Base-by-base conservation (phyloP, 148 eudicot genomes). In the Chenopodium berlandieri region DNA sequence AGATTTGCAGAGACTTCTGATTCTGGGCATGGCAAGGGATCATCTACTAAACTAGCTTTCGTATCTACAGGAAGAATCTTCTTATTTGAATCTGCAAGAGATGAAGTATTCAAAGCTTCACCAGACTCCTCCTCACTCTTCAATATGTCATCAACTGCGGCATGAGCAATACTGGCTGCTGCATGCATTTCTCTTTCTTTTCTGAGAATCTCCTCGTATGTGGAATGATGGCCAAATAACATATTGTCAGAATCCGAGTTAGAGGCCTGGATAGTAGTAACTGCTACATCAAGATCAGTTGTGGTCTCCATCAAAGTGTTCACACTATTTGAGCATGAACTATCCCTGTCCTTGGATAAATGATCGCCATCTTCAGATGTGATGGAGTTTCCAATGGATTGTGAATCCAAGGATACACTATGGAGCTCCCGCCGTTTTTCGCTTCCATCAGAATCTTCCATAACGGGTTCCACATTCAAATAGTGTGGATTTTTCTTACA, bases 351-450 rank as follows among this genome's bases (percentile, higher is more conserved):
- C 71, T 86, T 86, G 27, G 86, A 83, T 52, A 82, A 86, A 82
- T 46, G 69, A 75, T 79, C 87, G 47, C 84, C 91, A 81, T 88
- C 93, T 71, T 92, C 94, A 44, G 95, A 92, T 67, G 84, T 80
- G 70, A 86, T 84, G 17, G 92, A 90, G 81, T 90, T 89, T 71
- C 89, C 93, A 79, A 88, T 74, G 62, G 98, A 96, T 73, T 86
- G 94, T 75, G 93, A 86, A 85, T 91, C 93, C 78, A 88, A 81
- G 60, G 84, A 90, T 23, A 67, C 82, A 68, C 86, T 67, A 71
- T 83, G 89, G 71, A 67, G 82, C 31, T 75, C 83, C 40, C 40
- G 83, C 74, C 79, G 83, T 76, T 87, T 89, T 80, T 83, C 91
- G 83, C 86, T 88, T 75, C 89, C 92, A 86, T 92, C 91, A 79